Evolutionary conservation across 306 rosid genomes (phyloP).

Genomic region (Quercus glauca): DNA sequence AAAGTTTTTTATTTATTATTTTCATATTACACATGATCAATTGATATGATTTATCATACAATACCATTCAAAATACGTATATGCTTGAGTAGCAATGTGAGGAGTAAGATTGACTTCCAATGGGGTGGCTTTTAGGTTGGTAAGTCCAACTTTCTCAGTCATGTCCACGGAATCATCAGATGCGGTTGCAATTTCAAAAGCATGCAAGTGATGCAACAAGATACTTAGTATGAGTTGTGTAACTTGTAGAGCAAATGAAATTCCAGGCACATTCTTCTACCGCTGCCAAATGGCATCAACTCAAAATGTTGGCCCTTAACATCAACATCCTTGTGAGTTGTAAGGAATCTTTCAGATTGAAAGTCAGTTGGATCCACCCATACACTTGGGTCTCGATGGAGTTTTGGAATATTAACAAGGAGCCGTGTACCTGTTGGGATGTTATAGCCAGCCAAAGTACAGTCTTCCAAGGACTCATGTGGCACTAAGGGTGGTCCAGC

Average conservation of each 20-base stretch:
- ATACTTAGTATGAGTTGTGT: slow-evolving; percentile 37
- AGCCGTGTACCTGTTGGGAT: slow-evolving; percentile 40
- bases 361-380: slow-evolving; percentile 48
- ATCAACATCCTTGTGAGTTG: slow-evolving; percentile 35
- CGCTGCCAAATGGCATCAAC: slow-evolving; percentile 52
- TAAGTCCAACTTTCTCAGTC: slow-evolving; percentile 36
- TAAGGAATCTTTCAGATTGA: slow-evolving; percentile 52
- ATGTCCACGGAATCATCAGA: slow-evolving; percentile 35
- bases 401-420: slow-evolving; percentile 42
- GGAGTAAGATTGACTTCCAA: slow-evolving; percentile 43
- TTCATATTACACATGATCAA: no score
- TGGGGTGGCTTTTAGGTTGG: slow-evolving; percentile 38
- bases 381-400: slow-evolving; percentile 42
- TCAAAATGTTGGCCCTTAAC: slow-evolving; percentile 44
- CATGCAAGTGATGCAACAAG: slow-evolving; percentile 51
- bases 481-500: slow-evolving; percentile 37
- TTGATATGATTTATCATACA: no score
- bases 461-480: slow-evolving; percentile 36
- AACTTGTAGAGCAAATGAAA: slow-evolving; percentile 32
- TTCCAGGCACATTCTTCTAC: slow-evolving; percentile 59
- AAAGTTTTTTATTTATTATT: no score
- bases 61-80: background rate
- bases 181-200: slow-evolving; percentile 30
- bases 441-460: slow-evolving; percentile 34
- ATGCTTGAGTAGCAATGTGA: slow-evolving; percentile 27